Base-by-base conservation (phyloP, 2,329 filamentous ascomycete species). In the Epichloe uncinata region DNA sequence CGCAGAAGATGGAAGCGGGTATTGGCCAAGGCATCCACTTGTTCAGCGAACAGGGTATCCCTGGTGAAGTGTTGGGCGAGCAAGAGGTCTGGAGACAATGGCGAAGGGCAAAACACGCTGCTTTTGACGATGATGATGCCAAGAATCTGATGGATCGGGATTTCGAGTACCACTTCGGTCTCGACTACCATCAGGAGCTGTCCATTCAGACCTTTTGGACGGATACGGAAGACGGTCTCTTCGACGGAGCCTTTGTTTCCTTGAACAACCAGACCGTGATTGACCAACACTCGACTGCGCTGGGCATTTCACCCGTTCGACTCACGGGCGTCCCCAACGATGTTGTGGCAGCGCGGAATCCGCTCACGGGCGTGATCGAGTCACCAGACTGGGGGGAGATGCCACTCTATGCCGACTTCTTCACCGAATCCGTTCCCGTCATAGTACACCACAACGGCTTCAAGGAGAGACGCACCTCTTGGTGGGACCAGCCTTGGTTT, bases 11-110 rank as follows among this genome's bases (percentile, higher is more conserved):
- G 33, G 51, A 54, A 11, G 47, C 33, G 15, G 48, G 45, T 4
- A 42, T 51, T 15, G 44, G 30, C 33, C 34, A 45, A 7, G 51
- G 52, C 8, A 42, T 42, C 9, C 38, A 52, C 18, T 43, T 57
- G 2, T 53, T 51, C 43, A 55, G 55, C 38, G 57, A 60, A 8
- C 57, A 60, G 43, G 58, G 57, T 20, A 48, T 58, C 26, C 50
- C 55, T n/a, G 57, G 54, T 8, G 56, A 59, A 42, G 53, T 60
- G 3, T 52, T 60, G 2, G 55, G 58, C 18, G 56, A 59, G 49
- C 58, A 60, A 42, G 58, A 59, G 40, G 49, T 58, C 5, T 60
- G 57, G 57, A 60, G 59, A 73, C 61, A 69, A 70, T 53, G 53
- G 53, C 53, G 46, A 38, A 46, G 54, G 16, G 22, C 45, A 45